Percentiles rank a stretch among this genome's conserved stretches.
phyloP scores from a whole-genome alignment of 140 eudicot species.

The Oenanthe javanica region DNA sequence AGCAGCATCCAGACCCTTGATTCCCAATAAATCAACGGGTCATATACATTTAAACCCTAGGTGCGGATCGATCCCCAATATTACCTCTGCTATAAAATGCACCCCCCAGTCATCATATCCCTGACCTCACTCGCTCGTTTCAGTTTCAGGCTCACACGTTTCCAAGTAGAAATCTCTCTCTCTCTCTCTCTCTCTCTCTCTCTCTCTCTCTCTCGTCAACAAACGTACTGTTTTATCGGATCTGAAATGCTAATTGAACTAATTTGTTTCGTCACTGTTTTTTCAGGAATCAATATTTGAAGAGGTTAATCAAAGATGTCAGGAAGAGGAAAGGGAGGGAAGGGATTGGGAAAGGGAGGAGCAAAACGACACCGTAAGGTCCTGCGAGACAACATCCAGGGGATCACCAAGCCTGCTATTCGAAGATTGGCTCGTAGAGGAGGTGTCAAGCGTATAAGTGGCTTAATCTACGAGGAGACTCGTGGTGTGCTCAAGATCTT shows the following conservation, averaged over 20 bases:
- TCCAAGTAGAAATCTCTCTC: neutral
- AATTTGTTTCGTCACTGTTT: too few relatives aligned
- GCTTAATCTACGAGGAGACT: conserved; percentile 9
- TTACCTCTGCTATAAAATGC: neutral
- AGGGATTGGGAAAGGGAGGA: conserved; percentile 10
- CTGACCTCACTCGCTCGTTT: neutral
- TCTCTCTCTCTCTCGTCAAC: neutral
- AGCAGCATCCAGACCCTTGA: neutral
- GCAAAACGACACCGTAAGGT: conserved; percentile 7
- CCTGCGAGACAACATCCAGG: conserved; percentile 3
- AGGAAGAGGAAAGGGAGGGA: conserved; percentile 7
- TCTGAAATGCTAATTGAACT: neutral
- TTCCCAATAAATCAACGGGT: neutral
- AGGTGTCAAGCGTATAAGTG: conserved; percentile 6
- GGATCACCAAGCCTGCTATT: conserved; percentile 4
- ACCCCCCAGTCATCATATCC: neutral
- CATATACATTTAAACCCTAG: neutral
- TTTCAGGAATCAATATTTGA: neutral
- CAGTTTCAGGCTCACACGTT: neutral
- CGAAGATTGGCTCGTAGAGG: conserved; percentile 6
- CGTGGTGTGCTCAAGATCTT: conserved; percentile 9
- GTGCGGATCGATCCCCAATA: neutral
- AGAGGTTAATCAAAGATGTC: neutral
- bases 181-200: neutral
- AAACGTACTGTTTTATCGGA: too few relatives aligned